phyloP scores from a whole-genome alignment of 2,329 filamentous ascomycete genomes.

The Fusarium sp. region DNA sequence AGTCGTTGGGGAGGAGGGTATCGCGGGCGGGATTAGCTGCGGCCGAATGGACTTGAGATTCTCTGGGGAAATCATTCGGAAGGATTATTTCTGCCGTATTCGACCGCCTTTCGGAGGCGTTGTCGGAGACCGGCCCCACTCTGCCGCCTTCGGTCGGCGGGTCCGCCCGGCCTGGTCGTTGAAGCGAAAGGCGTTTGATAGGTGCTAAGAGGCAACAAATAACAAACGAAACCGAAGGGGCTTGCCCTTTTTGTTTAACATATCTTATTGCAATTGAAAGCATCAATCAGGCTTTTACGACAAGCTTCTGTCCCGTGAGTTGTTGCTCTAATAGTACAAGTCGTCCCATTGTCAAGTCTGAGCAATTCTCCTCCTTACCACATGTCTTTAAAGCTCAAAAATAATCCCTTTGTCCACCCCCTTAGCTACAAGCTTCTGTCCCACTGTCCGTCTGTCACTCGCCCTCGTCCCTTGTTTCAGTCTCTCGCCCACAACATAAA shows the following conservation, averaged over 20 bases:
- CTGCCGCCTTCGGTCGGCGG: slow-evolving; percentile 35
- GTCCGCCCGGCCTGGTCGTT: not conserved
- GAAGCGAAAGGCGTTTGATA: too few relatives aligned
- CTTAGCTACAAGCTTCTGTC: slow-evolving; percentile 2
- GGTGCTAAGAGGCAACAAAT: too few relatives aligned
- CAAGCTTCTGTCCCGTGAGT: slow-evolving; percentile 6
- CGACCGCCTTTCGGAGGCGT: slow-evolving; percentile 53
- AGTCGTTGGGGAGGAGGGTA: slow-evolving; percentile 30
- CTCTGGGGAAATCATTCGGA: slow-evolving; percentile 44
- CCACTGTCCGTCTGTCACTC: not conserved
- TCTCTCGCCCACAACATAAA: not conserved
- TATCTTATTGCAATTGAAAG: not conserved
- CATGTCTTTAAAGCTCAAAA: slow-evolving; percentile 12
- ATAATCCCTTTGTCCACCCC: not conserved
- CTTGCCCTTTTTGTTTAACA: not conserved
- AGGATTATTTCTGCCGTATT: slow-evolving; percentile 57
- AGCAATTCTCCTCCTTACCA: slow-evolving; percentile 16
- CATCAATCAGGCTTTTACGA: slow-evolving; percentile 7
- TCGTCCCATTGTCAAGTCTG: slow-evolving; percentile 12
- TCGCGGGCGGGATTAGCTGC: slow-evolving; percentile 31
- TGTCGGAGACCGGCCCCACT: slow-evolving; percentile 42
- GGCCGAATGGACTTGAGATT: slow-evolving; percentile 29
- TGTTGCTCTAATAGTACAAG: slow-evolving; percentile 18
- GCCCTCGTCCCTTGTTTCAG: not conserved
- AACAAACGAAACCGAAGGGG: not conserved